Conservation (phyloP, 192 early-diverging fungal genomes). For the Podila epicladia region DNA sequence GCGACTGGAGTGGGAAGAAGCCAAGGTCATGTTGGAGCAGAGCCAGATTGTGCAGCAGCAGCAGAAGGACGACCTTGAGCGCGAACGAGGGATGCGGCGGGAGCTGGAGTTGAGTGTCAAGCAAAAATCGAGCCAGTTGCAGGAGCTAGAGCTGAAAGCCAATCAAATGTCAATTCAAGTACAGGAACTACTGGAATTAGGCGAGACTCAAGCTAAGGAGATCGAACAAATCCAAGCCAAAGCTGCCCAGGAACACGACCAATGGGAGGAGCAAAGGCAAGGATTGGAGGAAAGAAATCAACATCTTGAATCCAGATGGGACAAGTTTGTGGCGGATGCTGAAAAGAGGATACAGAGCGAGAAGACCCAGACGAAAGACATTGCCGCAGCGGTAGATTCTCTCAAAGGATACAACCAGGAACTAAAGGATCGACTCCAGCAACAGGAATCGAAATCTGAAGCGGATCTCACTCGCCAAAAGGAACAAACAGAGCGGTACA, state of each 20-base stretch:
- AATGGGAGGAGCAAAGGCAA: background rate
- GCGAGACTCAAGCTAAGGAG: conserved; percentile 8
- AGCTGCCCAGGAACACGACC: conserved; percentile 7
- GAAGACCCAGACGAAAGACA: conserved; percentile 1
- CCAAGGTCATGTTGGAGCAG: conserved; percentile 14
- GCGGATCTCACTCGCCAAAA: background rate
- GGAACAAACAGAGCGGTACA: background rate
- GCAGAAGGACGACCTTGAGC: conserved; percentile 11
- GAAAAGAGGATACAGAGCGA: background rate
- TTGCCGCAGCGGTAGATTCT: background rate
- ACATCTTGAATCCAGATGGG: conserved; percentile 2
- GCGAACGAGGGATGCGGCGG: conserved; percentile 5
- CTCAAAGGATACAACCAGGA: conserved; percentile 15
- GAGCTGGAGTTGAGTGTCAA: conserved; percentile 9
- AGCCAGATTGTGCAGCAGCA: conserved; percentile 8
- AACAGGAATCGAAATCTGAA: background rate
- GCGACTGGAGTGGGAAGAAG: conserved; percentile 12
- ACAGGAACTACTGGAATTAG: conserved; percentile 3
- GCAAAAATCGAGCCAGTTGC: background rate
- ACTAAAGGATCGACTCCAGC: conserved; percentile 3
- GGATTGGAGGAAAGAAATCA: conserved; percentile 4
- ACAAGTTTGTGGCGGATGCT: background rate
- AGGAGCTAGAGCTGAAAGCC: conserved; percentile 3
- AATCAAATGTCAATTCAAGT: conserved; percentile 7
- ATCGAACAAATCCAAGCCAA: conserved; percentile 1